Conservation (phyloP, 768 basidiomycete genomes). For the Suillus plorans region DNA sequence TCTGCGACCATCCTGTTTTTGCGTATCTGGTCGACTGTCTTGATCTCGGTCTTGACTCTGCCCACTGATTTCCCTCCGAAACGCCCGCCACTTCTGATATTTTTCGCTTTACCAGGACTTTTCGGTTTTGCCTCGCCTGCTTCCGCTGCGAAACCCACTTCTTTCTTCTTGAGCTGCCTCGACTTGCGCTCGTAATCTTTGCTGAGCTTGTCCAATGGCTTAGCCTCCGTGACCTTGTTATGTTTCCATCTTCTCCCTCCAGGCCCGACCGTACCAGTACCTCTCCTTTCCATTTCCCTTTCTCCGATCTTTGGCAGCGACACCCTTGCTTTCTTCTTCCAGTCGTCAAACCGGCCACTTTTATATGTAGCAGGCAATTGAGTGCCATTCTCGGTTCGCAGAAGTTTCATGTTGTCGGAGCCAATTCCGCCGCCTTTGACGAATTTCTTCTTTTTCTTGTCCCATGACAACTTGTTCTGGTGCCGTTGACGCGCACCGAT, state of each 20-base stretch:
- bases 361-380: constrained; percentile 90
- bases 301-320: constrained; percentile 83
- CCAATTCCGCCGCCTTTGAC: constrained; percentile 82
- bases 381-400: constrained; percentile 89
- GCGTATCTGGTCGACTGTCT: constrained; percentile 83
- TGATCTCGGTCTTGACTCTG: constrained; percentile 79
- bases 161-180: constrained; percentile 60
- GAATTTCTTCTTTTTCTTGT: constrained; percentile 95
- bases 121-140: constrained; percentile 24
- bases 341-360: constrained; percentile 93
- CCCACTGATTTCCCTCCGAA: constrained; percentile 60
- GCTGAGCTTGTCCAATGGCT: constrained; percentile 74
- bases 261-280: constrained; percentile 24
- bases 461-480: constrained; percentile 68
- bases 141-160: constrained; percentile 30
- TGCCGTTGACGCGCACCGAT: constrained; percentile 60
- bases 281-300: constrained; percentile 50
- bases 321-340: constrained; percentile 79
- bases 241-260: constrained; percentile 74
- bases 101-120: constrained; percentile 34
- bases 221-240: constrained; percentile 58
- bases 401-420: constrained; percentile 91
- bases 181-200: constrained; percentile 74
- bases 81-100: constrained; percentile 37
- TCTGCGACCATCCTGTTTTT: constrained; percentile 68